Evolutionary conservation across 805 yeast species (phyloP), one percentile per base, ranked within the genome.

Genomic region (Ogataea nitratoaversa): DNA sequence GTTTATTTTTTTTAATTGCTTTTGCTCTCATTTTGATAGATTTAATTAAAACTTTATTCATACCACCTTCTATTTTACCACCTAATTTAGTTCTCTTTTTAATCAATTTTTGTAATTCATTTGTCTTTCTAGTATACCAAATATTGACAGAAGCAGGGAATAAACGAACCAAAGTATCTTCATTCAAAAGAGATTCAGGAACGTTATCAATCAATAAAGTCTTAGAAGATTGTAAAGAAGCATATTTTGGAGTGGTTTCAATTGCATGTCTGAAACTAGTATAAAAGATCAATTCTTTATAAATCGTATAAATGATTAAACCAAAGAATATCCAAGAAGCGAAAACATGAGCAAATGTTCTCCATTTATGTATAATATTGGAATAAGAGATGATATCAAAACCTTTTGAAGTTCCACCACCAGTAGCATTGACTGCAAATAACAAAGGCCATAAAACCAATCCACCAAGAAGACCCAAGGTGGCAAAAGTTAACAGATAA

Each of bases 311-410:
- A 24, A 82, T 64, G 29, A 81, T 70, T n/a, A 71, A 43, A 6
- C 87, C 89, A 57, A 82, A 84, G 54, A 74, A 79, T 22, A 76
- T 48, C 93, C 93, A 84, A 16, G 89, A 80, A 40, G 82, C 55
- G 55, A 85, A 84, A 6, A 82, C 81, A 52, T 84, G 89, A 7
- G 91, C 93, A 59, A 75, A 81, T 40, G 70, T 73, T 60, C 85
- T 71, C 68, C 80, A 75, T 57, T 78, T 79, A 57, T 80, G 67
- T 13, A 63, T 67, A 24, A 82, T 79, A 50, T 84, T 82, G 23
- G 85, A 68, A 53, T 72, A 79, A 1, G 87, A 68, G 38, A 85
- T 66, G 23, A 79, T 64, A 51, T 82, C 84, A 47, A 85, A 82
- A 7, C 90, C 91, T 32, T 57, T 40, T 25, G 64, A 49, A 37